These are phyloP conservation scores for Blastosporella zonata DNA, from an alignment of 1,284 basidiomycete genomes.

Conservation along the genomic window DNA sequence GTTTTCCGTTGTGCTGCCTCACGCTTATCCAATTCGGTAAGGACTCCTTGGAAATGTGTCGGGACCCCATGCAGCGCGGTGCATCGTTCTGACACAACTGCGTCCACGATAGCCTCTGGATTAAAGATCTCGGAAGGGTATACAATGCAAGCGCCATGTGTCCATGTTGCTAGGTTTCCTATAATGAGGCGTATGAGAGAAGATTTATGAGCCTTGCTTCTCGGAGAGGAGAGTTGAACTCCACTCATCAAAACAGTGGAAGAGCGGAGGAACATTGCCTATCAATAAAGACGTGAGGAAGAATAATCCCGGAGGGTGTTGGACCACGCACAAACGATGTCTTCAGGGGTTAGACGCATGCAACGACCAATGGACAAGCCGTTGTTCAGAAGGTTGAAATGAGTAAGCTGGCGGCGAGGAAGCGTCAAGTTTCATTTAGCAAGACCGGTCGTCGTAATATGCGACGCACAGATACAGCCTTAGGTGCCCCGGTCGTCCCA, in stretches of 20 bases:
- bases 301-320: not conserved
- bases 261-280: conserved; percentile 80
- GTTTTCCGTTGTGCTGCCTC: conserved; percentile 41
- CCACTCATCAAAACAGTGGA: conserved; percentile 83
- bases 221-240: conserved; percentile 23
- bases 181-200: conserved; percentile 62
- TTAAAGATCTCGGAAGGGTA: conserved; percentile 71
- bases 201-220: conserved; percentile 5
- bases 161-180: conserved; percentile 80
- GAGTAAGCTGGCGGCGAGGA: conserved; percentile 53
- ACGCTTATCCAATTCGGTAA: conserved; percentile 62
- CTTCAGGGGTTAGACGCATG: conserved; percentile 63
- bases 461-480: conserved; percentile 68
- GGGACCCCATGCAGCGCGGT: conserved; percentile 84
- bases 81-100: conserved; percentile 63
- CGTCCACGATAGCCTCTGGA: conserved; percentile 62
- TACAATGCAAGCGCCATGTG: conserved; percentile 69
- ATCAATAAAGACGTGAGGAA: conserved; percentile 3
- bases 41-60: conserved; percentile 77
- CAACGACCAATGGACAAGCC: conserved; percentile 66
- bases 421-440: not conserved
- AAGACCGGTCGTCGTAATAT: not conserved
- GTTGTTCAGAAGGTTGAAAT: conserved; percentile 78
- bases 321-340: conserved; percentile 58
- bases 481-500: conserved; percentile 76